phyloP scores from a whole-genome alignment of 1,284 basidiomycete species.

The Schizophyllum amplum region DNA sequence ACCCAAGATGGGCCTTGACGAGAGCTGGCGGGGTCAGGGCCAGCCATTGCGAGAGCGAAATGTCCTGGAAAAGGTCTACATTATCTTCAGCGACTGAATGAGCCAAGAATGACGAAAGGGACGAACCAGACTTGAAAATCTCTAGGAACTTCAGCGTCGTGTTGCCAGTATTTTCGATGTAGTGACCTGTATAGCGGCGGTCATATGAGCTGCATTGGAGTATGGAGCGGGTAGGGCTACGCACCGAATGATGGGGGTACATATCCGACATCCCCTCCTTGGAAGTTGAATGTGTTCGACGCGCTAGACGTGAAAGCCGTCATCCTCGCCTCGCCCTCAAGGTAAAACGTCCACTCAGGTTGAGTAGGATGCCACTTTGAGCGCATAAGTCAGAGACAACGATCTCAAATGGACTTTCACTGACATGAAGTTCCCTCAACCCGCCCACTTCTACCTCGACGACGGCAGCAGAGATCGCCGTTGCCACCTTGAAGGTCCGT shows the following conservation, averaged over 20 bases:
- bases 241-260: background rate
- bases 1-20: slow-evolving; percentile 44
- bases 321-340: slow-evolving; percentile 48
- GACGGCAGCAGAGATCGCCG: slow-evolving; percentile 41
- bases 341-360: slow-evolving; percentile 58
- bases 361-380: slow-evolving; percentile 54
- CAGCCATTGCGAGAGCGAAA: slow-evolving; percentile 45
- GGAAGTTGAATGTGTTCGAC: slow-evolving; percentile 62
- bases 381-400: background rate
- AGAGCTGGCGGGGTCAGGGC: slow-evolving; percentile 45
- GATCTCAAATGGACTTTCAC: no score
- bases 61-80: slow-evolving; percentile 28
- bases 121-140: background rate
- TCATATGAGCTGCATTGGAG: slow-evolving; percentile 51
- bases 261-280: slow-evolving; percentile 20
- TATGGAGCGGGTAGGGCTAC: background rate
- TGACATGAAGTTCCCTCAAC: background rate
- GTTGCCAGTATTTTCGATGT: slow-evolving; percentile 55
- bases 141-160: slow-evolving; percentile 51
- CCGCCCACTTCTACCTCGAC: slow-evolving; percentile 51
- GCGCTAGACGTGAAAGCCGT: slow-evolving; percentile 59
- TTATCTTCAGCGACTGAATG: background rate
- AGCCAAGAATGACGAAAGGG: background rate
- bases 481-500: slow-evolving; percentile 38
- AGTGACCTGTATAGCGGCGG: slow-evolving; percentile 56